These are phyloP conservation scores for Pharnaceum exiguum DNA, from an alignment of 148 eudicot species.

Conservation along the genomic window DNA sequence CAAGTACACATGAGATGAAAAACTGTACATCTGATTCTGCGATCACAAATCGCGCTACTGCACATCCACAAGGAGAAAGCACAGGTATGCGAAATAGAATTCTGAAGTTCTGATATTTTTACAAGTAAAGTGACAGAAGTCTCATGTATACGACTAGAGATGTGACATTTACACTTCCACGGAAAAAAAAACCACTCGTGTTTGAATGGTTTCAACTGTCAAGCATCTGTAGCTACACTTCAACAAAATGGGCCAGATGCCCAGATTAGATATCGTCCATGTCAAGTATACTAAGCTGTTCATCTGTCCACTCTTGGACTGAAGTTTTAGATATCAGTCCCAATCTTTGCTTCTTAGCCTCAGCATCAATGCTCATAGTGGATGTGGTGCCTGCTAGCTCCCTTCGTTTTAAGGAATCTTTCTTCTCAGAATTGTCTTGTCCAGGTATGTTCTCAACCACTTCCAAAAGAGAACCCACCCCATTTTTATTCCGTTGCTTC, in stretches of 20 bases:
- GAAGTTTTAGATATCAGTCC: conserved; percentile 23
- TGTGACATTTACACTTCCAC: no score
- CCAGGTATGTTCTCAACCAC: not conserved
- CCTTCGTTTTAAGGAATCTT: conserved; percentile 2
- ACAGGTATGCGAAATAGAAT: not conserved
- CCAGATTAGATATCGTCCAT: conserved; percentile 21
- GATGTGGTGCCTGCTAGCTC: not conserved
- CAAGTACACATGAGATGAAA: no score
- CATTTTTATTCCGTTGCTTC: not conserved
- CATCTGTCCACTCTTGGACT: conserved; percentile 63
- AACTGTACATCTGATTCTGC: not conserved
- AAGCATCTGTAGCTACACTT: no score
- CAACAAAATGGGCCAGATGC: not conserved
- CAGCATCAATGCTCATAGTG: not conserved
- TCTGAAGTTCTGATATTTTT: no score
- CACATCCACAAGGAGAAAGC: not conserved
- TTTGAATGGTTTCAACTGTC: no score
- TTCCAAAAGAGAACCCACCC: not conserved
- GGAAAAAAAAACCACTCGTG: no score
- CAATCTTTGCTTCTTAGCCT: conserved; percentile 25
- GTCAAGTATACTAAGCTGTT: conserved; percentile 44
- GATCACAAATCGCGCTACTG: not conserved
- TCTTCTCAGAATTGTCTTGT: conserved; percentile 2
- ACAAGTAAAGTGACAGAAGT: no score
- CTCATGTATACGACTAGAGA: no score